Base-by-base conservation (phyloP, 208 protist genomes). In the Acanthamoeba triangularis region DNA sequence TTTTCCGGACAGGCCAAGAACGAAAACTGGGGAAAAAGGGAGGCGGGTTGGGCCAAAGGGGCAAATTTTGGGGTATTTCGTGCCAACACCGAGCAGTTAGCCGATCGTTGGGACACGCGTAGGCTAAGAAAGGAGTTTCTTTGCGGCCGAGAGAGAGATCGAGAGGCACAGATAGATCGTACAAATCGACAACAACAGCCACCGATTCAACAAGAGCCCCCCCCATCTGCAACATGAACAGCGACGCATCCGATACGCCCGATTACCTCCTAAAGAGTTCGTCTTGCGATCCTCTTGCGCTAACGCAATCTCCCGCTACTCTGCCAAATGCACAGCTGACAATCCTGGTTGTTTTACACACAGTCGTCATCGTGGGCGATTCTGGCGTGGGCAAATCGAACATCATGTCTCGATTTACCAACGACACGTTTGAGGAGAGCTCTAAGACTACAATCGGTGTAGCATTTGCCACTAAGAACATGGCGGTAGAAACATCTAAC, bases 331-430 rank as follows among this genome's bases (percentile, higher is more conserved):
- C 18, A 41, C 20, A n/a, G 7, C 74, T 49, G 8, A 49, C 72
- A n/a, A 44, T n/a, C 33, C n/a, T 44, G 7, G 16, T 6, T 13
- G 3, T 5, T 20, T 49, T 25, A 6, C n/a, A 6, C n/a, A 35
- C 30, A 88, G 80, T 88, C 49, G 80, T 88, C 49, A 88, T 88
- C 52, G 52, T 88, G 13, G 80, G 80, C 30, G 80, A 88, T 63
- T 88, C 80, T 88, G 80, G 80, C n/a, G 80, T 88, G 63, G 80
- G 80, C 80, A 88, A 88, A 37, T 88, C 80, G 7, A 88, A 88
- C 52, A 88, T 88, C 25, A 88, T 88, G 80, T 65, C 49, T 1
- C 80, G 80, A 13, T 88, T 63, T 41, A 88, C 80, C 16, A 88
- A 88, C 35, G 80, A 63, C 49, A 54, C 44, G 8, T 88, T 88